Evolutionary conservation across 1,139 yeast species (phyloP).

Genomic region (Entelexis paramagnoliae): DNA sequence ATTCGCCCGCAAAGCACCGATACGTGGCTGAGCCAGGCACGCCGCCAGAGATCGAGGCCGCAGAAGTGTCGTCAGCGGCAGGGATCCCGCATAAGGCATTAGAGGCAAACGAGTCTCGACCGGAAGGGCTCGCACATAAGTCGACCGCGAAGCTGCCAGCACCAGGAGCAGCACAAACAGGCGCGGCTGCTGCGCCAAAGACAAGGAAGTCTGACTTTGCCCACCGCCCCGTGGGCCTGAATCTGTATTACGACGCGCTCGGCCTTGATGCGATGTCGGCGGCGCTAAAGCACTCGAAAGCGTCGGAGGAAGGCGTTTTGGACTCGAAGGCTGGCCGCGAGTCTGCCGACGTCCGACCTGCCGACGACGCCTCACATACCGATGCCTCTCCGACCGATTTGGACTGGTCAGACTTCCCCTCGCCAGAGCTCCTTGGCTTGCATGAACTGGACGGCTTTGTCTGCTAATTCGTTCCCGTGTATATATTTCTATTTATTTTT

Average conservation of each 20-base stretch:
- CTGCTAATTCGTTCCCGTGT: conserved; percentile 7
- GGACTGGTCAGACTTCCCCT: conserved; percentile 12
- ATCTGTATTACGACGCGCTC: conserved; percentile 27
- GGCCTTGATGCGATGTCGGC: conserved; percentile 20
- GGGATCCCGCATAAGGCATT: too few species aligned
- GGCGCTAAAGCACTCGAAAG: conserved; percentile 2
- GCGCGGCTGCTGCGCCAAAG: neutral
- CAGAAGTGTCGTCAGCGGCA: too few species aligned
- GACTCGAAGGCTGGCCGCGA: neutral
- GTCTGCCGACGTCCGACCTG: neutral
- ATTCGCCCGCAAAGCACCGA: neutral
- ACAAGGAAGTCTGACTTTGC: neutral
- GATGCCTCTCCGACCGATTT: neutral
- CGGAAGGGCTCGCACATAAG: neutral
- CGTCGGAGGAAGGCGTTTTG: neutral
- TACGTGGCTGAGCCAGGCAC: neutral
- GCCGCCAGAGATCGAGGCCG: neutral
- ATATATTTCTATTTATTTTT: conserved; percentile 1
- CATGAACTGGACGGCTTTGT: conserved; percentile 20
- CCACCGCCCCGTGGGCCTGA: conserved; percentile 13
- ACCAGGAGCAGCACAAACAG: neutral
- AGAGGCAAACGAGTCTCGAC: neutral
- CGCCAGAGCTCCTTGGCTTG: conserved; percentile 18
- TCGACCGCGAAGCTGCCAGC: neutral
- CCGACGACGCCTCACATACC: too few species aligned